phyloP scores from a whole-genome alignment of 1,284 basidiomycete genomes.

The Pisolithus thermaeus region DNA sequence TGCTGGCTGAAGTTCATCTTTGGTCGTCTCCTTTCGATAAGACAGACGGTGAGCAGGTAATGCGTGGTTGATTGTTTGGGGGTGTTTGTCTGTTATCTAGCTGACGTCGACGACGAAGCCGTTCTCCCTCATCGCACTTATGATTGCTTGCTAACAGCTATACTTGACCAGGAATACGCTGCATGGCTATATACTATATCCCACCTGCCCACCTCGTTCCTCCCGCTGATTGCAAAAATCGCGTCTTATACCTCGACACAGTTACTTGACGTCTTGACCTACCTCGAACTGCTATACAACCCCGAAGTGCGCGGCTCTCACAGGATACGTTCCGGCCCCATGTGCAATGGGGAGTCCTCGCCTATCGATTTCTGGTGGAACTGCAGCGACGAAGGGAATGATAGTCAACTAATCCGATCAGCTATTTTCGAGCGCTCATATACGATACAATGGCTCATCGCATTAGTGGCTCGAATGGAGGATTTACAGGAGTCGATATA shows the following conservation, averaged over 20 bases:
- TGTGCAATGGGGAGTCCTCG: background rate
- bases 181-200: background rate
- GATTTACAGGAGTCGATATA: constrained; percentile 13
- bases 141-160: background rate
- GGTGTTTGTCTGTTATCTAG: too few relatives aligned
- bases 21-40: background rate
- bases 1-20: constrained; percentile 5
- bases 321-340: constrained; percentile 7
- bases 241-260: constrained; percentile 15
- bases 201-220: constrained; percentile 17
- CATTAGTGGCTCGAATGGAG: constrained; percentile 41
- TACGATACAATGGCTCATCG: constrained; percentile 65
- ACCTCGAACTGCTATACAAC: constrained; percentile 27
- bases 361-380: background rate
- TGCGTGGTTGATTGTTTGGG: too few relatives aligned
- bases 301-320: constrained; percentile 33
- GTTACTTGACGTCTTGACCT: constrained; percentile 18
- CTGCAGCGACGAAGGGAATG: background rate
- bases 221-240: constrained; percentile 24
- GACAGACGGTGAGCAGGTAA: too few relatives aligned
- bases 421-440: constrained; percentile 68
- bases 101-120: too few relatives aligned
- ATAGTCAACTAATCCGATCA: constrained; percentile 24
- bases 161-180: background rate
- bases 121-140: background rate